Base-by-base conservation (phyloP, 306 rosid genomes). In the Lupinus albus region DNA sequence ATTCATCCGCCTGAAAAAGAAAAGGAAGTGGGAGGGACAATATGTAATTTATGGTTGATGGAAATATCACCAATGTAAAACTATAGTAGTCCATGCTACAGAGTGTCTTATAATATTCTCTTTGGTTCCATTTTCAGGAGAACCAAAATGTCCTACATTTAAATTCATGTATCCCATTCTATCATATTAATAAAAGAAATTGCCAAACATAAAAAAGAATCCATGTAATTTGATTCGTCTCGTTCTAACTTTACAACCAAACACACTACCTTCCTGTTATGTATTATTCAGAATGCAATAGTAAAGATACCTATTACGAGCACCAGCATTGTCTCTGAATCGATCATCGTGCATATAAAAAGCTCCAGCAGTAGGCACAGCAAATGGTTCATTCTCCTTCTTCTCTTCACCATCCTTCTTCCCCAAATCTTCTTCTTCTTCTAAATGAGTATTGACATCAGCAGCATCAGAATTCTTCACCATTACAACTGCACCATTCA, bases 341-440 rank as follows among this genome's bases (percentile, higher is more conserved):
- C 97, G 86, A 44, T 92, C 97, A 64, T 92, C 97, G 11, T 92
- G 97, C 97, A 92, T 92, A 75, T 92, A 92, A 67, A 92, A 92
- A 1, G 96, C 97, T 70, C 97, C 97, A n/a, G 97, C 96, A 0
- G 97, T 89, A 42, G 96, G 97, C 46, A 92, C 97, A 1, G 97
- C 95, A 74, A 89, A 92, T 17, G 97, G 97, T 65, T 89, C 97
- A 54, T 87, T 82, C 85, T 87, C 95, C 87, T 87, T 89, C 83
- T 92, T 89, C 95, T 85, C 96, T 28, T 72, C 89, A 7, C 47
- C 75, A 63, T 71, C 28, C 69, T 54, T 80, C 50, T 85, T 90
- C 48, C 13, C 76, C 11, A 75, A 56, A 38, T 62, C 89, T 39
- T 33, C 38, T 1, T 62, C 89, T 39, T 33, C 38, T 1, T 79